These are phyloP conservation scores for Leishmania turanica DNA, from an alignment of 208 protist species.

Conservation along the genomic window DNA sequence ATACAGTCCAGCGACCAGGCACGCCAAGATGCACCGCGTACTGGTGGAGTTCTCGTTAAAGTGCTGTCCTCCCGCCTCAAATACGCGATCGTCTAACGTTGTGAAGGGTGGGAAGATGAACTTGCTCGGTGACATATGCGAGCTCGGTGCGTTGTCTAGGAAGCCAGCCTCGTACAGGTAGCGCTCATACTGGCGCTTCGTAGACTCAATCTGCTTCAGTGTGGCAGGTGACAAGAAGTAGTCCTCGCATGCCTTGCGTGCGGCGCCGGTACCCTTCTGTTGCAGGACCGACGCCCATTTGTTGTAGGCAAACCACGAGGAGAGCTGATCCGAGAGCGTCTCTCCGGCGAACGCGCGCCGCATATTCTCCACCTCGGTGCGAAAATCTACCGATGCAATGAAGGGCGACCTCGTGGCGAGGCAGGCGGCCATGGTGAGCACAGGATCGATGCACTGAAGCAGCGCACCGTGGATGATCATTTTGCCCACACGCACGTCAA, in stretches of 20 bases:
- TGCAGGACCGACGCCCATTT: conserved; percentile 60
- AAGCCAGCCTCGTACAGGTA: conserved; percentile 93
- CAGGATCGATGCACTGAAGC: conserved; percentile 95
- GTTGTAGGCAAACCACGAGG: conserved; percentile 89
- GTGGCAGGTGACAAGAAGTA: conserved; percentile 82
- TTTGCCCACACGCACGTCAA: conserved; percentile 93
- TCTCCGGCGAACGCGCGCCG: conserved; percentile 72
- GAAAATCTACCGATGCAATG: conserved; percentile 89
- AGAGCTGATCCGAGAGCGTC: conserved; percentile 88
- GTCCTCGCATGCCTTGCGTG: conserved; percentile 70
- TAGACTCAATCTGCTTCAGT: conserved; percentile 87
- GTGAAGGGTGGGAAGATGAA: conserved; percentile 72
- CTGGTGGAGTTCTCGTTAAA: conserved; percentile 90
- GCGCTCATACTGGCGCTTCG: conserved; percentile 93
- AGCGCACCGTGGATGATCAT: conserved; percentile 96
- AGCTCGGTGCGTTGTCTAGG: conserved; percentile 49
- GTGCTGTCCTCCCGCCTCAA: conserved; percentile 78
- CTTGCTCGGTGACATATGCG: conserved; percentile 28
- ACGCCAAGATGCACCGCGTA: conserved; percentile 86
- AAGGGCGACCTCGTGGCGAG: conserved; percentile 90
- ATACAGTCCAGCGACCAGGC: conserved; percentile 95
- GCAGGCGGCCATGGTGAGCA: conserved; percentile 96
- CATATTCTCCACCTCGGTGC: conserved; percentile 81
- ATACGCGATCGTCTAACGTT: conserved; percentile 74
- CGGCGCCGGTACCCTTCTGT: conserved; percentile 52